phyloP scores from a whole-genome alignment of 1,139 yeast genomes.

The Taphrina sp. region DNA sequence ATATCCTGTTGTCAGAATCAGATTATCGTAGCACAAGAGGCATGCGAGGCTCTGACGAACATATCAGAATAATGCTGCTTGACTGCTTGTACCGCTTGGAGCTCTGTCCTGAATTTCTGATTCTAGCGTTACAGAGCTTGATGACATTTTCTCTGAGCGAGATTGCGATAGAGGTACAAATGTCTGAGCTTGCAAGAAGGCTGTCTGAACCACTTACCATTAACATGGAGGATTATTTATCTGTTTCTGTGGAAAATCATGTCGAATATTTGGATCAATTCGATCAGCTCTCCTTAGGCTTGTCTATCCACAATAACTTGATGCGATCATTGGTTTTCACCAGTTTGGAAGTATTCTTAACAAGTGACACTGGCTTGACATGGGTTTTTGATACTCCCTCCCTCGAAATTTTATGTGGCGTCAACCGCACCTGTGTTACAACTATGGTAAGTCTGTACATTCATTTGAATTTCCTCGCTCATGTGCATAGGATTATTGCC shows the following conservation, averaged over 20 bases:
- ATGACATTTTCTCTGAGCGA: too few species aligned
- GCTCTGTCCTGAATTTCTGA: neutral
- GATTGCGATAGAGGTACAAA: neutral
- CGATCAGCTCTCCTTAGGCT: neutral
- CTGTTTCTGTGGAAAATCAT: neutral
- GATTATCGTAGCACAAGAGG: neutral
- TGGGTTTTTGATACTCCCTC: neutral
- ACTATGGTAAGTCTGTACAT: neutral
- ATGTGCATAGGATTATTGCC: neutral
- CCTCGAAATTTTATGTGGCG: too few species aligned
- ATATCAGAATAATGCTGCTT: neutral
- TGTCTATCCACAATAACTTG: neutral
- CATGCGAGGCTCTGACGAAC: neutral
- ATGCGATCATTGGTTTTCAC: neutral
- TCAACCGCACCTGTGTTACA: too few species aligned
- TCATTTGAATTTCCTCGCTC: neutral
- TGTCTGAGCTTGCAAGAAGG: neutral
- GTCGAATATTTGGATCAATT: neutral
- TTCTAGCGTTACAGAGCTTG: too few species aligned
- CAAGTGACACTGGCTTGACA: neutral
- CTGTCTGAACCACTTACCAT: neutral
- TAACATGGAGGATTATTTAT: neutral
- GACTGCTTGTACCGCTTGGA: neutral
- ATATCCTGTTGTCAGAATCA: too few species aligned
- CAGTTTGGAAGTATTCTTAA: neutral